Percentiles rank a stretch among this genome's conserved stretches.
Evolutionary conservation across 257 asterid species (phyloP).

Genomic region (Linderniella brevidens): DNA sequence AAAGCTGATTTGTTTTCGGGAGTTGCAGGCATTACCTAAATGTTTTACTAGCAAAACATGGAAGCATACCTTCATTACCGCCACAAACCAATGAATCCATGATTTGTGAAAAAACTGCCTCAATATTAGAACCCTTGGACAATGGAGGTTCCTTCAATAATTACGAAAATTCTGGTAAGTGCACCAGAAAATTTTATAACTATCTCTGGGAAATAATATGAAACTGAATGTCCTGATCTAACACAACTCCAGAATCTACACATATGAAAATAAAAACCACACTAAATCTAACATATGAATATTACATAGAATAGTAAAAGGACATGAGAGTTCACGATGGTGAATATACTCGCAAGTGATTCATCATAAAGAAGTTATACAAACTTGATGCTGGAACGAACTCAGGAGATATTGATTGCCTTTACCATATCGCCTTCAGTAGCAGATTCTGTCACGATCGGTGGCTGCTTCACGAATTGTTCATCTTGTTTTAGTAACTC

Average conservation of each 20-base stretch:
- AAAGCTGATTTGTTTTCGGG: too few relatives aligned
- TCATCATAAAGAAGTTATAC: too few relatives aligned
- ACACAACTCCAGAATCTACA: too few relatives aligned
- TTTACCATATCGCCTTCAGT: constrained; percentile 15
- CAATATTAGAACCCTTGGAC: constrained; percentile 39
- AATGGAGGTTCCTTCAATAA: constrained; percentile 38
- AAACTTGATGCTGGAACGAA: too few relatives aligned
- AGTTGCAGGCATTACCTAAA: too few relatives aligned
- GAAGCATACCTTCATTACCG: constrained; percentile 36
- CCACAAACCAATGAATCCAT: constrained; percentile 38
- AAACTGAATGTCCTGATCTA: too few relatives aligned
- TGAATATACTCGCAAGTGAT: too few relatives aligned
- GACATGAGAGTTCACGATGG: too few relatives aligned
- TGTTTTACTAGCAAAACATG: background rate
- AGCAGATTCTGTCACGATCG: constrained; percentile 12
- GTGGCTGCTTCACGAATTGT: constrained; percentile 12
- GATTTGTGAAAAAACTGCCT: constrained; percentile 72
- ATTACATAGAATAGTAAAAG: too few relatives aligned
- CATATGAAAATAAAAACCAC: too few relatives aligned
- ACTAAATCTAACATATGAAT: too few relatives aligned
- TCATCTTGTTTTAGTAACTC: constrained; percentile 14
- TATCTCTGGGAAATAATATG: background rate
- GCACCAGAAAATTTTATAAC: constrained; percentile 3
- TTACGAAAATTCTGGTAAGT: constrained; percentile 8
- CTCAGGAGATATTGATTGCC: constrained; percentile 7